Evolutionary conservation across 805 yeast species (phyloP), one percentile per base, ranked within the genome.

Genomic region (Komagataella populi): DNA sequence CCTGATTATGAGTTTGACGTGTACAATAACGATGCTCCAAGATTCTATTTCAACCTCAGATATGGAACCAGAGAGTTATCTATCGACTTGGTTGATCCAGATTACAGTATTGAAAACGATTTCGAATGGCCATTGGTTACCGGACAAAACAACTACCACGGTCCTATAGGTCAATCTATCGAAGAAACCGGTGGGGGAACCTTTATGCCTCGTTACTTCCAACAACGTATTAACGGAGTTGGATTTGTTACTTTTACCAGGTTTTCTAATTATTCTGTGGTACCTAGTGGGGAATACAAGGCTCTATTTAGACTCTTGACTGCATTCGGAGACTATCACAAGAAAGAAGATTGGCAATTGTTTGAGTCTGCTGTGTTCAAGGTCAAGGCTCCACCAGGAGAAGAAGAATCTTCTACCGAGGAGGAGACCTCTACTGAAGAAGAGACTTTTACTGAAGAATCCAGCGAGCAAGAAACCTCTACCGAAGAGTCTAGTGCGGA

Each of bases 331-430:
- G 56, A 54, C 23, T 20, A 30, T n/a, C 6, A 43, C 12, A 43
- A 49, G 18, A n/a, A 18, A 8, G 48, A 55, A 30, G 49, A 43
- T 23, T 55, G 57, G 57, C 49, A 54, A 44, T 52, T 55, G 51
- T 52, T 47, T 22, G 8, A 50, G 8, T 52, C 57, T 14, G 12
- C 36, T 6, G n/a, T 39, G 6, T 51, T 55, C 46, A 50, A 36
- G 4, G 10, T 50, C 12, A 12, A 10, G 4, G 39, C n/a, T 30
- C 39, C 39, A 30, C 39, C 39, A 1, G 20, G 20, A 10, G n/a
- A 10, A 2, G 39, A 30, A 30, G 39, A 30, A 30, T 10, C n/a
- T 10, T 30, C 39, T 3, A 30, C 36, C 12, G 36, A 30, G 12
- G 36, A 30, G 12, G 36, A 30, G 12, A 30, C 36, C 2, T 30